phyloP scores from a whole-genome alignment of 225 moss, liverwort and hornwort species.

The Bryoerythrophyllum caledonicum region DNA sequence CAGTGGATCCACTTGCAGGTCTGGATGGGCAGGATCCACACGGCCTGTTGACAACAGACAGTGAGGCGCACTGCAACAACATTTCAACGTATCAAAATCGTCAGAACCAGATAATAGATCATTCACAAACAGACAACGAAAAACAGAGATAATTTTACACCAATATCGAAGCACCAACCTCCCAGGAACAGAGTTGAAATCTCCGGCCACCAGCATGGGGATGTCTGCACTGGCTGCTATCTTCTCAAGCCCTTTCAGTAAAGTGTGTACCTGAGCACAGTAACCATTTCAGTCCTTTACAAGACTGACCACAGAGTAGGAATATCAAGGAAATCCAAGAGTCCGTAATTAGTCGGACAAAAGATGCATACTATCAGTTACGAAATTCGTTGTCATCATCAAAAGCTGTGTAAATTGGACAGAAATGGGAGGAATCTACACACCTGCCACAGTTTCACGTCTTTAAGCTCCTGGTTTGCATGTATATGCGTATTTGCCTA shows the following conservation, averaged over 20 bases:
- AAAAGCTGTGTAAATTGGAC: not conserved
- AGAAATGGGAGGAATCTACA: constrained; percentile 15
- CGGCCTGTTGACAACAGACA: constrained; percentile 82
- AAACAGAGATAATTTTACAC: not conserved
- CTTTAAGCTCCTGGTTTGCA: constrained; percentile 94
- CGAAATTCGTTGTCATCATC: not conserved
- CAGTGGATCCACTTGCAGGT: constrained; percentile 90
- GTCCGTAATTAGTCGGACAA: not conserved
- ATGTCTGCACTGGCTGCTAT: constrained; percentile 98
- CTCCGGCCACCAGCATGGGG: constrained; percentile 97
- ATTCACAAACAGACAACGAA: not conserved
- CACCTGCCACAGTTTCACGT: constrained; percentile 99
- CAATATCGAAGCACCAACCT: constrained; percentile 50
- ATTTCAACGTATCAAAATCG: constrained; percentile 18
- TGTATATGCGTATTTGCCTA: constrained; percentile 98
- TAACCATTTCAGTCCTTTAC: constrained; percentile 6
- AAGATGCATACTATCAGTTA: not conserved
- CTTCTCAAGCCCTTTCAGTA: constrained; percentile 92
- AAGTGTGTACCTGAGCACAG: constrained; percentile 74
- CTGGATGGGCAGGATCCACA: constrained; percentile 87
- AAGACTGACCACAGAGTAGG: not conserved
- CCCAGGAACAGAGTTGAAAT: constrained; percentile 93
- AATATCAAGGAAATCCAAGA: constrained; percentile 6
- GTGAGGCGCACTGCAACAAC: constrained; percentile 90
- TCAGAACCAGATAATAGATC: constrained; percentile 18